Conservation (phyloP, 1,284 basidiomycete genomes). For the Psilocybe mexicana region DNA sequence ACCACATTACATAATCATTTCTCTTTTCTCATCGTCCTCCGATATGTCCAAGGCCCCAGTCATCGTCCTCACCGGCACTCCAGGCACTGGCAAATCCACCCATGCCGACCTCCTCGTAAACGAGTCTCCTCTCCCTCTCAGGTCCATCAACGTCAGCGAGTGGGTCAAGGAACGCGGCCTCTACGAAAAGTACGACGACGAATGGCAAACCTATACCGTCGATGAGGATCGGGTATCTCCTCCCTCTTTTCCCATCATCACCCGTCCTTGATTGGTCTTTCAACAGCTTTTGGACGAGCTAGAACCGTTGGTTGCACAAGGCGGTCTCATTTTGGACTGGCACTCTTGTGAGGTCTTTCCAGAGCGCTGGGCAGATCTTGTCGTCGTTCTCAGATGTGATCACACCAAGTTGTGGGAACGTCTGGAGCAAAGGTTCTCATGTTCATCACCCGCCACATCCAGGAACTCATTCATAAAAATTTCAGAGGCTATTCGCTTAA, state of each 20-base stretch:
- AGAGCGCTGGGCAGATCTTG: conserved; percentile 97
- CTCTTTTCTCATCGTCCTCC: not conserved
- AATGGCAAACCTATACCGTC: conserved; percentile 93
- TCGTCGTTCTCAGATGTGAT: conserved; percentile 90
- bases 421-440: conserved; percentile 85
- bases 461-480: conserved; percentile 8
- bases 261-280: conserved; percentile 3
- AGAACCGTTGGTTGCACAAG: conserved; percentile 66
- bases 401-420: conserved; percentile 91
- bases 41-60: conserved; percentile 58
- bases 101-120: conserved; percentile 80
- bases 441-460: not conserved
- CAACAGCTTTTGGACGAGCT: conserved; percentile 83
- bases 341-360: conserved; percentile 96
- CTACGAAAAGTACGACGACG: conserved; percentile 86
- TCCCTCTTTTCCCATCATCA: not conserved
- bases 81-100: conserved; percentile 88
- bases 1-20: conserved; percentile 1
- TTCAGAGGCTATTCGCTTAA: conserved; percentile 83
- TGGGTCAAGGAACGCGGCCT: conserved; percentile 84
- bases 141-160: conserved; percentile 89
- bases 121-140: conserved; percentile 65
- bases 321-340: conserved; percentile 95
- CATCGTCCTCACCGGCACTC: conserved; percentile 92
- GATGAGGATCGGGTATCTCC: conserved; percentile 88